Percentiles rank a stretch among this genome's conserved stretches.
Conservation (phyloP, 2,329 filamentous ascomycete species). For the Xylaria arbuscula region DNA sequence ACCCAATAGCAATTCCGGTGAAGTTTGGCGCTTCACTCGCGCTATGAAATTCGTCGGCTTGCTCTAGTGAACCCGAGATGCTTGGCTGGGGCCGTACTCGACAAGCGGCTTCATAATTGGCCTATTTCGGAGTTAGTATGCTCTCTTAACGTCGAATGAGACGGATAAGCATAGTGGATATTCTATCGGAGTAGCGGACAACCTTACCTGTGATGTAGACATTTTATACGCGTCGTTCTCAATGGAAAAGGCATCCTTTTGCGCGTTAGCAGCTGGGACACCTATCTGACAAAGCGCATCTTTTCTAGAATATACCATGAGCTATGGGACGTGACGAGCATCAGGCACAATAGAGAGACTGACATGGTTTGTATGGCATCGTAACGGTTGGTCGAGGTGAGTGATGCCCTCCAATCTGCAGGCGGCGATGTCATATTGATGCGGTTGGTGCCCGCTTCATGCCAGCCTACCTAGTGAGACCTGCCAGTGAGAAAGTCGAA, state of each 20-base stretch:
- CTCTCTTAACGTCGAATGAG: background rate
- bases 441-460: background rate
- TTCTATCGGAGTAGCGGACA: background rate
- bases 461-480: background rate
- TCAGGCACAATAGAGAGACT: slow-evolving; percentile 47
- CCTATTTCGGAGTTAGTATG: slow-evolving; percentile 56
- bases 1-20: slow-evolving; percentile 62
- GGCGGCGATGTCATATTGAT: slow-evolving; percentile 47
- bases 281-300: slow-evolving; percentile 40
- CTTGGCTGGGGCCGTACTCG: slow-evolving; percentile 44
- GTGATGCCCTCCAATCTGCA: slow-evolving; percentile 60
- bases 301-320: slow-evolving; percentile 43
- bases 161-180: slow-evolving; percentile 6
- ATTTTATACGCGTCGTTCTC: slow-evolving; percentile 73
- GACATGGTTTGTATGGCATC: slow-evolving; percentile 72
- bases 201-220: slow-evolving; percentile 67
- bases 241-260: slow-evolving; percentile 67
- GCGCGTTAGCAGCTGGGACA: slow-evolving; percentile 41
- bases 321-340: slow-evolving; percentile 25
- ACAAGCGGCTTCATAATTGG: slow-evolving; percentile 66
- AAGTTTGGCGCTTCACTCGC: slow-evolving; percentile 35
- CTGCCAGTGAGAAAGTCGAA: background rate
- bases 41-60: slow-evolving; percentile 12
- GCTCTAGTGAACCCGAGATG: slow-evolving; percentile 45
- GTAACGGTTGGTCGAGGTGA: slow-evolving; percentile 71